Conservation (phyloP, 331 rosid genomes). For the Phaseolus coccineus region DNA sequence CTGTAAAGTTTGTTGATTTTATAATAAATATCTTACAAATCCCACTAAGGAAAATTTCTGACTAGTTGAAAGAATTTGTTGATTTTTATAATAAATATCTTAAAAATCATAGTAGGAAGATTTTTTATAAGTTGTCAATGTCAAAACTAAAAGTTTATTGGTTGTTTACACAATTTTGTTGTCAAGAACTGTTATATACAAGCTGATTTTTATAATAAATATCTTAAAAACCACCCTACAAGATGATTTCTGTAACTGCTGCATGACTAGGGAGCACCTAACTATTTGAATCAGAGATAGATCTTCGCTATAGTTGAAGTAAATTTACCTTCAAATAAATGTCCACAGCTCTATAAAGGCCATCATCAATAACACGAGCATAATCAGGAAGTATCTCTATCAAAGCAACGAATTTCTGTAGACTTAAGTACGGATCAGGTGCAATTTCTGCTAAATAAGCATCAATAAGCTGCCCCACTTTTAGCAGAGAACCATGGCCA, state of each 20-base stretch:
- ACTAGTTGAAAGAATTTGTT: neutral
- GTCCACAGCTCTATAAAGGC: slow-evolving; percentile 86
- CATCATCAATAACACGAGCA: slow-evolving; percentile 87
- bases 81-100: neutral
- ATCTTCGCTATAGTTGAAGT: neutral
- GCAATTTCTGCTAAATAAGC: slow-evolving; percentile 91
- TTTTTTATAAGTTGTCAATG: too few relatives aligned
- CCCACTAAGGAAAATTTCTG: too few relatives aligned
- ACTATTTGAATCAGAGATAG: slow-evolving; percentile 1
- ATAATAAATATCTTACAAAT: neutral
- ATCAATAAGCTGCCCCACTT: slow-evolving; percentile 86
- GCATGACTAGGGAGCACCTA: slow-evolving; percentile 24
- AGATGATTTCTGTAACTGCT: neutral
- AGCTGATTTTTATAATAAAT: too few relatives aligned
- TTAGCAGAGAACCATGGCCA: slow-evolving; percentile 70
- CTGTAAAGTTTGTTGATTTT: neutral
- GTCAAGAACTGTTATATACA: too few relatives aligned
- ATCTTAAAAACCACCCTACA: too few relatives aligned
- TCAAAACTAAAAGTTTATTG: neutral
- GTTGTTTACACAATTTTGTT: too few relatives aligned
- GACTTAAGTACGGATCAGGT: slow-evolving; percentile 75
- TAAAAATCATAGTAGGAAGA: neutral
- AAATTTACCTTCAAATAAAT: slow-evolving; percentile 79
- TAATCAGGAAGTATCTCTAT: slow-evolving; percentile 87
- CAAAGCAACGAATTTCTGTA: slow-evolving; percentile 65